phyloP scores from a whole-genome alignment of 805 yeast species.

The Candida chilensis region DNA sequence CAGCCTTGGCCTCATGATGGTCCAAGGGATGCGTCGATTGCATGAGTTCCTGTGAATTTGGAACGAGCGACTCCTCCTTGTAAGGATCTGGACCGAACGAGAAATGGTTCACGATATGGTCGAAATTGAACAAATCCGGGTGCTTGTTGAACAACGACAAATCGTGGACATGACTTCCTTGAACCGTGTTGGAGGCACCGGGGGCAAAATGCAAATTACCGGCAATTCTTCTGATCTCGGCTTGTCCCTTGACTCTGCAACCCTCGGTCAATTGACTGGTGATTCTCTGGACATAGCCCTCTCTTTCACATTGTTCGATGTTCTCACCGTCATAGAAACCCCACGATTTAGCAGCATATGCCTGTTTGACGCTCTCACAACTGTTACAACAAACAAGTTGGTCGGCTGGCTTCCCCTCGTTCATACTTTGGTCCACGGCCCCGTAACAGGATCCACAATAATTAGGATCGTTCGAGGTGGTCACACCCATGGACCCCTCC shows the following conservation, averaged over 20 bases:
- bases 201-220: constrained; percentile 97
- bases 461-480: constrained; percentile 13
- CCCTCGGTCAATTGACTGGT: constrained; percentile 67
- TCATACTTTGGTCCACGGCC: constrained; percentile 48
- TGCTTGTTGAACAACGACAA: constrained; percentile 57
- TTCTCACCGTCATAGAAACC: constrained; percentile 83
- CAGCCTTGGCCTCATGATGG: constrained; percentile 27
- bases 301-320: constrained; percentile 84
- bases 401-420: constrained; percentile 7
- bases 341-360: constrained; percentile 77
- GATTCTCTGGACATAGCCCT: constrained; percentile 69
- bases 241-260: constrained; percentile 75
- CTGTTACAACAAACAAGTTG: constrained; percentile 70
- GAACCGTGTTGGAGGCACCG: constrained; percentile 60
- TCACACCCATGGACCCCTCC: constrained; percentile 18
- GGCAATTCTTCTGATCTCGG: constrained; percentile 73
- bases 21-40: constrained; percentile 62
- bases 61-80: constrained; percentile 11
- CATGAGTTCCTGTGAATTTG: constrained; percentile 15
- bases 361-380: constrained; percentile 72
- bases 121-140: constrained; percentile 55
- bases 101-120: constrained; percentile 71
- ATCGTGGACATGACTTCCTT: constrained; percentile 75
- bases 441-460: constrained; percentile 93
- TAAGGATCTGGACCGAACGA: constrained; percentile 67